Evolutionary conservation across 75 land plant genomes (phyloP), one percentile per base, ranked within the genome.

Genomic region (Gnetum montanum): DNA sequence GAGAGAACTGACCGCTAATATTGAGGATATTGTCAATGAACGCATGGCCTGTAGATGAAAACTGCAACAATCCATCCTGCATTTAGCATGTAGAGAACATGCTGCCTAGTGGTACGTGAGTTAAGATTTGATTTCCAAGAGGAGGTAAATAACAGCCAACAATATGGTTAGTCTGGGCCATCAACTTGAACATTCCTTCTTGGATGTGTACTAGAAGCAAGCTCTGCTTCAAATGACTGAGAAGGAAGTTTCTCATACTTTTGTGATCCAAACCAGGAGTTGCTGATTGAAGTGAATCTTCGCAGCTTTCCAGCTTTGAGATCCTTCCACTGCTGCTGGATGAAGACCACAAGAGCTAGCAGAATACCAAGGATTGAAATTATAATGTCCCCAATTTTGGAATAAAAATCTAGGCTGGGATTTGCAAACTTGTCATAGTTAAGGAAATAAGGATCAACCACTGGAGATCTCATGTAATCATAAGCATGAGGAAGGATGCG

Each of bases 181-280:
- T n/a, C n/a, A n/a, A n/a, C n/a, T n/a, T 48, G 50, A 3, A 27
- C 55, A 22, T 53, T 53, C 12, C 1, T 25, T 31, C 22, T 23
- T 8, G 8, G 8, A 25, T 68, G 72, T 15, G 43, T 60, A 31
- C 47, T 64, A 22, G 76, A 59, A 60, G 65, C 77, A 66, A 81
- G 72, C 56, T 80, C 88, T 6, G 85, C 64, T 58, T 84, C 88
- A 64, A 63, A 56, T 36, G 72, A 52, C 59, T 46, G 62, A 10
- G 81, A 76, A 19, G 88, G 81, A 31, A 84, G 50, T 64, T 75
- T 80, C 67, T 84, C 70, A 50, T 84, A 84, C 43, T 52, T 54
- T 50, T 56, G 65, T 13, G 84, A 78, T 1, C 81, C 81, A 46
- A 49, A 24, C 19, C 86, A 71, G 29, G 79, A 62, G 49, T 80